Conservation (phyloP, 495 filamentous ascomycete species). For the Tuber umbilicatum region DNA sequence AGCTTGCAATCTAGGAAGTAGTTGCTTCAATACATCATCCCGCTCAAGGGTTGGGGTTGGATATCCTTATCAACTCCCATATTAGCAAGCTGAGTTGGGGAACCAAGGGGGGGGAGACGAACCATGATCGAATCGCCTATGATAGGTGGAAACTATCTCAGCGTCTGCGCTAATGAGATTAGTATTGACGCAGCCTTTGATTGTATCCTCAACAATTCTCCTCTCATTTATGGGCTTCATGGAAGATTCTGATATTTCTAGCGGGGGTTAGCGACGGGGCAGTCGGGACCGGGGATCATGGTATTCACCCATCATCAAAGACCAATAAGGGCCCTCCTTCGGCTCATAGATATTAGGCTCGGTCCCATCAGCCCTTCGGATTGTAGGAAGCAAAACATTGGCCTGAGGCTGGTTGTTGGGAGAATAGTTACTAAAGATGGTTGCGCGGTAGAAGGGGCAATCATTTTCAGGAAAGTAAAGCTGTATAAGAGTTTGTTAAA, state of each 20-base stretch:
- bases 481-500: conserved; percentile 43
- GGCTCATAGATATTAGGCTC: conserved; percentile 61
- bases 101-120: background rate
- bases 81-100: background rate
- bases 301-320: conserved; percentile 71
- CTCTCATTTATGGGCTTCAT: conserved; percentile 87
- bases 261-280: conserved; percentile 8
- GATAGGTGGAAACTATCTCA: conserved; percentile 97
- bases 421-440: conserved; percentile 99
- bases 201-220: conserved; percentile 78
- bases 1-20: conserved; percentile 84
- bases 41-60: conserved; percentile 91
- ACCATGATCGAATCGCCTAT: conserved; percentile 90
- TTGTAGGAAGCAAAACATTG: conserved; percentile 76
- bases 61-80: conserved; percentile 55
- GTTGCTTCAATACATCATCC: conserved; percentile 84
- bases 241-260: conserved; percentile 86
- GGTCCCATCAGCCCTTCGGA: conserved; percentile 76
- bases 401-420: conserved; percentile 89
- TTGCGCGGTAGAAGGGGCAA: conserved; percentile 99
- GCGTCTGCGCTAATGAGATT: conserved; percentile 83
- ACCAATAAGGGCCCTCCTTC: conserved; percentile 94
- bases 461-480: conserved; percentile 99
- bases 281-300: background rate
- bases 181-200: conserved; percentile 95